Conservation (phyloP, 1,139 yeast genomes). For the Meyerozyma sp. region DNA sequence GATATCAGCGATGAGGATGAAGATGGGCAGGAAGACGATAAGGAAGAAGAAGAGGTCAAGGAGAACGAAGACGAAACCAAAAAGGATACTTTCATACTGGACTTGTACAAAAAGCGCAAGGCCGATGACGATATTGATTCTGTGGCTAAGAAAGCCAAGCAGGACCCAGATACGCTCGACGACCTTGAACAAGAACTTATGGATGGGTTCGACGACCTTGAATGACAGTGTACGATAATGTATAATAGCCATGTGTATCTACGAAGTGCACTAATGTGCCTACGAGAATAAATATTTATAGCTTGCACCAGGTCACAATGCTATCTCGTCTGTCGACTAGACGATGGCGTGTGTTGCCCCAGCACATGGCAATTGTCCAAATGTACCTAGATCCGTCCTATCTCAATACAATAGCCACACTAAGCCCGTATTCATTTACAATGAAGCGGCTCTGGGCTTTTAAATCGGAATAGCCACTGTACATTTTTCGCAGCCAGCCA, state of each 20-base stretch:
- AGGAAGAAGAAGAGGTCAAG: slow-evolving; percentile 10
- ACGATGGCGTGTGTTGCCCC: neutral
- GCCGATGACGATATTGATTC: slow-evolving; percentile 6
- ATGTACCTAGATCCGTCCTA: too few relatives aligned
- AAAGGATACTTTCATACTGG: neutral
- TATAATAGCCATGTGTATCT: neutral
- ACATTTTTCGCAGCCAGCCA: neutral
- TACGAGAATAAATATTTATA: too few relatives aligned
- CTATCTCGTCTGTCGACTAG: neutral
- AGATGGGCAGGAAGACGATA: slow-evolving; percentile 29
- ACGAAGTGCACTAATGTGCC: too few relatives aligned
- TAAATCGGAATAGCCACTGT: neutral
- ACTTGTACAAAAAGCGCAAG: slow-evolving; percentile 1
- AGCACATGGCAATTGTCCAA: neutral
- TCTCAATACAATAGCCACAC: neutral
- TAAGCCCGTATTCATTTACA: neutral
- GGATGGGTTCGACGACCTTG: slow-evolving; percentile 39
- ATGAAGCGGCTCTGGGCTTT: neutral
- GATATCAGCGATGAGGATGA: slow-evolving; percentile 49
- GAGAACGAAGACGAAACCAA: slow-evolving; percentile 4
- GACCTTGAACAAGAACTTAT: slow-evolving; percentile 25
- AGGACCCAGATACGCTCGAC: slow-evolving; percentile 32
- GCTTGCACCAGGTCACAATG: too few relatives aligned
- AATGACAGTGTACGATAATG: slow-evolving; percentile 12
- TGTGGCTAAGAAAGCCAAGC: neutral